Conservation (phyloP, 2,329 filamentous ascomycete genomes). For the Reticulascus tulasneorum region DNA sequence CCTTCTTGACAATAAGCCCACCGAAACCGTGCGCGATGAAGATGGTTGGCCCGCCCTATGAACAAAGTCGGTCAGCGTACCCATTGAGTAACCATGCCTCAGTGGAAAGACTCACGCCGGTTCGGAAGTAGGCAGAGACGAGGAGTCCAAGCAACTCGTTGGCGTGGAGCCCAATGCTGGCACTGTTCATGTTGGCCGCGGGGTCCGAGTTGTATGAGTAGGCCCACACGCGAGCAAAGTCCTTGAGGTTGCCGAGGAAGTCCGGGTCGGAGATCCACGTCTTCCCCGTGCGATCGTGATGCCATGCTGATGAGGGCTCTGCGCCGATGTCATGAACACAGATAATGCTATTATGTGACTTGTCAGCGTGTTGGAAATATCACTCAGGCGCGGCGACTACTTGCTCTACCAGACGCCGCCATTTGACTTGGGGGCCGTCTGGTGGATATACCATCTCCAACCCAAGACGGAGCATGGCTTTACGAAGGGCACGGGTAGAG, state of each 20-base stretch:
- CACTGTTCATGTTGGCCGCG: conserved; percentile 17
- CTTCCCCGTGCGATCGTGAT: conserved; percentile 19
- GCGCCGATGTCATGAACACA: conserved; percentile 20
- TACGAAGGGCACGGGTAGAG: too few species aligned
- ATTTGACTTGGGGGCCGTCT: conserved; percentile 4
- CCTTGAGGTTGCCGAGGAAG: conserved; percentile 14
- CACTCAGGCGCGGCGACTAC: neutral
- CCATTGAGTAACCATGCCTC: neutral
- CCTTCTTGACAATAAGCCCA: conserved; percentile 20
- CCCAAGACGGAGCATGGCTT: conserved; percentile 11
- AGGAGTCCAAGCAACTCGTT: conserved; percentile 15
- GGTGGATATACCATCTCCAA: conserved; percentile 12
- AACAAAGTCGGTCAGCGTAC: too few species aligned
- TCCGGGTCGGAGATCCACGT: conserved; percentile 20
- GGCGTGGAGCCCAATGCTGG: conserved; percentile 19
- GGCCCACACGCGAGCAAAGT: conserved; percentile 16
- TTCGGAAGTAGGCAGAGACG: neutral
- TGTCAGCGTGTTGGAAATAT: conserved; percentile 15
- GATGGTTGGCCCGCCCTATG: conserved; percentile 15
- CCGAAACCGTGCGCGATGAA: conserved; percentile 21
- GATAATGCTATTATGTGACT: conserved; percentile 15
- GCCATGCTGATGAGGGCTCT: conserved; percentile 16
- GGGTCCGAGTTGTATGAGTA: conserved; percentile 20
- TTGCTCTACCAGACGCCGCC: conserved; percentile 6
- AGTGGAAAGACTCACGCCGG: conserved; percentile 3